phyloP scores from a whole-genome alignment of 768 basidiomycete species.

The Epithele typhae region DNA sequence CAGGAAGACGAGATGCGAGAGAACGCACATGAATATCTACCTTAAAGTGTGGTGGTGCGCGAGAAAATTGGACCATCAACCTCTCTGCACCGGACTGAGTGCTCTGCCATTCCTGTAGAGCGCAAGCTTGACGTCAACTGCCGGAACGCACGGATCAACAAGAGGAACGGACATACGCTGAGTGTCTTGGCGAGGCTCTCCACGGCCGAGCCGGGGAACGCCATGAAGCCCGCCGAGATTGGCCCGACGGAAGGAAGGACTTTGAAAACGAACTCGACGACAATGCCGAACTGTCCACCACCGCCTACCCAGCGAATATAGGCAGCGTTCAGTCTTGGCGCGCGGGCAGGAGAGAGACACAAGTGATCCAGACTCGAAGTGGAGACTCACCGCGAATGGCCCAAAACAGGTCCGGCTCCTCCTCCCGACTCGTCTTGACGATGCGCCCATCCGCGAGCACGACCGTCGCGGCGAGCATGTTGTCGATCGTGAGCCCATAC shows the following conservation, averaged over 20 bases:
- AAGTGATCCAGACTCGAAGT: too few species aligned
- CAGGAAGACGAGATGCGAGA: too few species aligned
- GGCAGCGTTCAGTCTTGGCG: too few species aligned
- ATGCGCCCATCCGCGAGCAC: constrained; percentile 21
- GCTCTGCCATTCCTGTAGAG: constrained; percentile 11
- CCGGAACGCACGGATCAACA: not conserved
- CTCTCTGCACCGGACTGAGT: constrained; percentile 9
- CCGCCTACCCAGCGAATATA: too few species aligned
- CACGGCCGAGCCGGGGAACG: constrained; percentile 11
- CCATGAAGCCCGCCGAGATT: constrained; percentile 8
- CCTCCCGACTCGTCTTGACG: constrained; percentile 17
- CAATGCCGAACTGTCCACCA: constrained; percentile 26
- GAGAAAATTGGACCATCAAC: constrained; percentile 14
- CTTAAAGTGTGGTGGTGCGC: constrained; percentile 16
- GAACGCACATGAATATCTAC: not conserved
- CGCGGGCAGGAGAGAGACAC: too few species aligned
- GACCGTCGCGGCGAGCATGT: constrained; percentile 13
- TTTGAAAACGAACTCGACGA: constrained; percentile 26
- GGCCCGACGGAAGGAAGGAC: constrained; percentile 16
- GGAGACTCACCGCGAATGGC: constrained; percentile 23
- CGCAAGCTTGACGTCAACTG: too few species aligned
- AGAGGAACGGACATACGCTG: constrained; percentile 1
- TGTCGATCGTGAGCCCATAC: constrained; percentile 24
- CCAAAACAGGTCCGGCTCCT: constrained; percentile 28
- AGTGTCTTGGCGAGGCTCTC: constrained; percentile 7